Conservation (phyloP, 768 basidiomycete species). For the Agrocybe pediades region DNA sequence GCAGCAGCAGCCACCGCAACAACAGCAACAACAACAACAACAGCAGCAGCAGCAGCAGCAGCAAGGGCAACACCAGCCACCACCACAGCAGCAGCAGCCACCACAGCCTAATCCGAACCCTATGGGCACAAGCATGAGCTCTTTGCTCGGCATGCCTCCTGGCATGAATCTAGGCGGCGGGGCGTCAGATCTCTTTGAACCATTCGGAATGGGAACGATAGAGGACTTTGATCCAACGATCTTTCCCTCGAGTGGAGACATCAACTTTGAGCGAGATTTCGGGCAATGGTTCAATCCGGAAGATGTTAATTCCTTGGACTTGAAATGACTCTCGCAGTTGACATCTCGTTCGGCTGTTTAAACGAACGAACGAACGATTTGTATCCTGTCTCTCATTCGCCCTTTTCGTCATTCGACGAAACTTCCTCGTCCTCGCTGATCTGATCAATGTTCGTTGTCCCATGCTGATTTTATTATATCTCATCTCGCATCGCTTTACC, state of each 20-base stretch:
- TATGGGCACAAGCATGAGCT: conserved; percentile 12
- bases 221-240: conserved; percentile 38
- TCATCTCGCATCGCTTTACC: neutral
- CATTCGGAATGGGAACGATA: conserved; percentile 8
- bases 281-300: conserved; percentile 76
- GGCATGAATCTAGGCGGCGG: conserved; percentile 9
- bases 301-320: conserved; percentile 34
- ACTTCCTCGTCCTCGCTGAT: neutral
- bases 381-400: neutral
- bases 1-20: conserved; percentile 14
- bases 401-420: neutral
- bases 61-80: conserved; percentile 9
- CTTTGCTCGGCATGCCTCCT: conserved; percentile 10
- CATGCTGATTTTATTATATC: neutral
- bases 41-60: conserved; percentile 10
- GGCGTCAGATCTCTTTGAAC: conserved; percentile 10
- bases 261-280: conserved; percentile 76
- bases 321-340: conserved; percentile 25
- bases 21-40: conserved; percentile 6
- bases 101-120: conserved; percentile 6
- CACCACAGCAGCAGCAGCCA: conserved; percentile 3
- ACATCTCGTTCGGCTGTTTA: conserved; percentile 2
- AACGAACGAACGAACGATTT: neutral
- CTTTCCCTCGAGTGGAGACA: conserved; percentile 46
- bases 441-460: neutral